These are phyloP conservation scores for Taiozyma onychis DNA, from an alignment of 1,139 yeast species.

Conservation along the genomic window DNA sequence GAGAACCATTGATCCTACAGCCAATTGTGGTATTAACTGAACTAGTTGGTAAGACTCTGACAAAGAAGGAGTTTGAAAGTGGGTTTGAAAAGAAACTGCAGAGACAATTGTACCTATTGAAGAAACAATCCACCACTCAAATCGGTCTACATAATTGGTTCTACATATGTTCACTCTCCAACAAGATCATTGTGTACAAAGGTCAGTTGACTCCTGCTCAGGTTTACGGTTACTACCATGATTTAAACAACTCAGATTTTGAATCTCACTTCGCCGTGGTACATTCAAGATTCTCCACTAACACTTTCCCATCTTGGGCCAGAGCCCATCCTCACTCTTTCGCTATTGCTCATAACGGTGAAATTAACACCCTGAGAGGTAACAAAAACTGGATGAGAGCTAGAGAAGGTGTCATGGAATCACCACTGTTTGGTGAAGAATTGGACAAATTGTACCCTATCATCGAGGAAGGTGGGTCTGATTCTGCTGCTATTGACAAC, in stretches of 20 bases:
- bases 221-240: constrained; percentile 92
- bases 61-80: constrained; percentile 47
- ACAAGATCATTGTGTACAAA: constrained; percentile 89
- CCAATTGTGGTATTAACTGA: constrained; percentile 75
- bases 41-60: constrained; percentile 35
- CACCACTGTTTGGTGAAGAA: constrained; percentile 84
- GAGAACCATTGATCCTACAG: constrained; percentile 89
- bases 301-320: constrained; percentile 99
- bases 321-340: constrained; percentile 79
- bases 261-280: constrained; percentile 96
- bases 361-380: constrained; percentile 93
- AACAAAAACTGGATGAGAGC: constrained; percentile 99
- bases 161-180: constrained; percentile 88
- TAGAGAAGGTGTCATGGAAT: constrained; percentile 93
- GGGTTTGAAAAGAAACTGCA: constrained; percentile 65
- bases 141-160: constrained; percentile 97
- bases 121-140: constrained; percentile 86
- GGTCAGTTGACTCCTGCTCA: constrained; percentile 97
- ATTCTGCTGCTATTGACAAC: constrained; percentile 97
- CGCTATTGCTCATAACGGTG: constrained; percentile 90
- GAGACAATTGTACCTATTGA: constrained; percentile 74
- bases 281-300: constrained; percentile 95
- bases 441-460: constrained; percentile 88
- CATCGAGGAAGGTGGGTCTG: constrained; percentile 98
- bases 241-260: constrained; percentile 83